Base-by-base conservation (phyloP, 1,139 yeast genomes). In the Saccharomycopsis hybrid region DNA sequence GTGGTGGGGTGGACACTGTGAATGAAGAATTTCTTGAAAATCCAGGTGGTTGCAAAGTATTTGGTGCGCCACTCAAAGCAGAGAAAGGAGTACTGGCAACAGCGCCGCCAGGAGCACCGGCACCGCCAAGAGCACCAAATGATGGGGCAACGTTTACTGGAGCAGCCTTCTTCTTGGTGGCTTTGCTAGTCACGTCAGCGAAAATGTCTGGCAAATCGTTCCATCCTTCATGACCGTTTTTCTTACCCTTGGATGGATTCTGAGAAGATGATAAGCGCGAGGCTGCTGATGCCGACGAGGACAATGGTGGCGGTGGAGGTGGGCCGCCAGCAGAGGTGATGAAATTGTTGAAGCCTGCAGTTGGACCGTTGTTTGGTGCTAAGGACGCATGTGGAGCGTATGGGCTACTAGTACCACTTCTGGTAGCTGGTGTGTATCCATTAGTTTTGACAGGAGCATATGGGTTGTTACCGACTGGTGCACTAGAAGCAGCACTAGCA, bases 161-260 rank as follows among this genome's bases (percentile, higher is more conserved):
- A 18, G 74, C 66, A 27, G 73, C 73, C 35, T 50, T 52, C 47
- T 45, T 52, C 28, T 50, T 44, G 18, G 44, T 39, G 5, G 44
- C 41, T 36, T 50, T 50, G 30, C 44, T 44, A 11, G 78, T 67
- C 33, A 74, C 69, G 27, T 77, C 69, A 63, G 71, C 79, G 64
- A 83, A 74, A 30, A 78, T 72, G n/a, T 82, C 74, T 46, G 97
- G 96, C 57, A 90, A 72, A 65, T 90, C 97, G 62, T 90, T 90
- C 97, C 97, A 90, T 2, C 97, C 97, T 46, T 85, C 92, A 44
- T 82, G 82, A 44, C 84, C 84, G 60, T 74, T 77, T 59, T 73
- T 77, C 45, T 72, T 68, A 8, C 70, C 60, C 49, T 63, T 65
- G 37, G 75, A 64, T 39, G 77, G 73, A 3, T 52, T 52, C 39